These are phyloP conservation scores for Aspergillus sp. DNA, from an alignment of 2,329 filamentous ascomycete species.

Conservation along the genomic window DNA sequence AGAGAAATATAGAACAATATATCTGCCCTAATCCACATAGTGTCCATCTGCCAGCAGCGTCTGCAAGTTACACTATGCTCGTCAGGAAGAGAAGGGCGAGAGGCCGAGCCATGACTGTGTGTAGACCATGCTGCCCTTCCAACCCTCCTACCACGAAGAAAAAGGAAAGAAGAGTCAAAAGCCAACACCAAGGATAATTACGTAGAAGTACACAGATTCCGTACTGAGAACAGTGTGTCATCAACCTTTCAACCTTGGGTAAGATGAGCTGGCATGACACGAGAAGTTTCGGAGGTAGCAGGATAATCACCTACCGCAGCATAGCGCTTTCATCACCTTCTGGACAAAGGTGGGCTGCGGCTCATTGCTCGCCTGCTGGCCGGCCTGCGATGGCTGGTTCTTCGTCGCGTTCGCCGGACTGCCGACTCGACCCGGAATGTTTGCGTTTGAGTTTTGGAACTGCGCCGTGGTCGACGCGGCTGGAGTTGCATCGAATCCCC, in stretches of 20 bases:
- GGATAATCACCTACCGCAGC: constrained; percentile 69
- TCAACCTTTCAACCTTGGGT: constrained; percentile 40
- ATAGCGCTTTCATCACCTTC: constrained; percentile 90
- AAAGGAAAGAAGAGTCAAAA: constrained; percentile 25
- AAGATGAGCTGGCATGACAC: constrained; percentile 27
- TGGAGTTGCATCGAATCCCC: constrained; percentile 72
- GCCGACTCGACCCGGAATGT: constrained; percentile 69
- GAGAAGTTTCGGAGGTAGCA: not conserved
- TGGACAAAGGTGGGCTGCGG: constrained; percentile 81
- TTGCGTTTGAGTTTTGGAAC: constrained; percentile 93
- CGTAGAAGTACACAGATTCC: constrained; percentile 28
- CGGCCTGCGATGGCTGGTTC: constrained; percentile 60
- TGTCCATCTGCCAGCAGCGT: constrained; percentile 26
- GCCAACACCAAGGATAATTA: constrained; percentile 25
- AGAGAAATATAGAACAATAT: constrained; percentile 23
- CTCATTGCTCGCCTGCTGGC: constrained; percentile 62
- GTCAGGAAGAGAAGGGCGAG: constrained; percentile 13
- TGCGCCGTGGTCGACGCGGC: constrained; percentile 92
- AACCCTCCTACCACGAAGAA: constrained; percentile 23
- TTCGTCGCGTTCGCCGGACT: constrained; percentile 61
- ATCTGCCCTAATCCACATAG: constrained; percentile 20
- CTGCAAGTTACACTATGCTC: constrained; percentile 23
- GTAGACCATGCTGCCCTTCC: constrained; percentile 26
- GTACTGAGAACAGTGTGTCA: constrained; percentile 21
- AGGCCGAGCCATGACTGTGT: constrained; percentile 24